Evolutionary conservation across 257 asterid genomes (phyloP).

Genomic region (Phtheirospermum japonicum): DNA sequence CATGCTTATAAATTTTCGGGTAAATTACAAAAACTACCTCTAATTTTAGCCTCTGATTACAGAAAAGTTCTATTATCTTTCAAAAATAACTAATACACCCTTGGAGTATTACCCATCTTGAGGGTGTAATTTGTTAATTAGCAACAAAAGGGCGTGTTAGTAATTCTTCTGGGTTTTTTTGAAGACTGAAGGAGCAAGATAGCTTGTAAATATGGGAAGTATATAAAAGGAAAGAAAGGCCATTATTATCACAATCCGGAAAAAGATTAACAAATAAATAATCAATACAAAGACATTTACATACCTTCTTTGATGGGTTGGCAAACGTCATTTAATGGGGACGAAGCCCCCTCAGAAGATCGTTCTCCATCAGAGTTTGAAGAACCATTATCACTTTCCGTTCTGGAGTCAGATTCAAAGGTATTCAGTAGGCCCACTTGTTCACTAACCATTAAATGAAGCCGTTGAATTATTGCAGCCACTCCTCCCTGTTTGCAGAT

Average conservation of each 20-base stretch:
- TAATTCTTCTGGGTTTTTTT: too few relatives aligned
- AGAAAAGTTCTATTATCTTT: too few relatives aligned
- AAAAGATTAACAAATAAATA: not conserved
- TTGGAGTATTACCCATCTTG: too few relatives aligned
- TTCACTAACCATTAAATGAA: conserved; percentile 42
- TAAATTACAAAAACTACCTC: not conserved
- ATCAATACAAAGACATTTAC: conserved; percentile 13
- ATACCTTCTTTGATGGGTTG: conserved; percentile 47
- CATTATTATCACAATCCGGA: not conserved
- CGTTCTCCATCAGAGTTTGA: conserved; percentile 51
- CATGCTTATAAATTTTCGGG: not conserved
- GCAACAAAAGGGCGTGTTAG: too few relatives aligned
- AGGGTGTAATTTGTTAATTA: too few relatives aligned
- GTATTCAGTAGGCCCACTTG: conserved; percentile 56
- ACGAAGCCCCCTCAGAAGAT: conserved; percentile 36
- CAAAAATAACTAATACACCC: too few relatives aligned
- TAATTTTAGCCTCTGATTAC: too few relatives aligned
- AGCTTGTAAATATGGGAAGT: too few relatives aligned
- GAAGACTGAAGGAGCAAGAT: too few relatives aligned
- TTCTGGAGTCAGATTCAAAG: conserved; percentile 24
- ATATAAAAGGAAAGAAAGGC: not conserved
- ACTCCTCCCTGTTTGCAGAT: conserved; percentile 70
- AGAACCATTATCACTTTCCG: conserved; percentile 45
- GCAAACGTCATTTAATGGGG: conserved; percentile 34
- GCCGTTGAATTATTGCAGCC: conserved; percentile 67